Evolutionary conservation across 805 yeast genomes (phyloP).

Genomic region (Teunomyces aglyptinius): DNA sequence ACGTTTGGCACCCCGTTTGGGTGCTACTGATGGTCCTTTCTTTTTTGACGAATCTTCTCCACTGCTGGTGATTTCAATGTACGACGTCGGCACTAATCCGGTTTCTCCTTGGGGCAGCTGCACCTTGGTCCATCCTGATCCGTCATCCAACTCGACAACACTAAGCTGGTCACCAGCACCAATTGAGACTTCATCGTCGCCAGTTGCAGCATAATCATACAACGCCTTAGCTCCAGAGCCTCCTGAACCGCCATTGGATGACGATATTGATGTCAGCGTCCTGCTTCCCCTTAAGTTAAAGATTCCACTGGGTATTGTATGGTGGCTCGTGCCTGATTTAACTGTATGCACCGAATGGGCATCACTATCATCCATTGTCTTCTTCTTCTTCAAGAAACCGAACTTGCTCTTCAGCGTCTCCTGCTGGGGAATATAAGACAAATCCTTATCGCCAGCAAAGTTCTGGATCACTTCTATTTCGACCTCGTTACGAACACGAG

Average conservation of each 20-base stretch:
- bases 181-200: slow-evolving; percentile 71
- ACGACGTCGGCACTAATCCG: slow-evolving; percentile 87
- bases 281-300: slow-evolving; percentile 35
- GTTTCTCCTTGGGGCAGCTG: slow-evolving; percentile 37
- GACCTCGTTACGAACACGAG: slow-evolving; percentile 74
- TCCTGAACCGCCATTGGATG: slow-evolving; percentile 9
- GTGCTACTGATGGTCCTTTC: slow-evolving; percentile 79
- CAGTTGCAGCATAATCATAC: slow-evolving; percentile 64
- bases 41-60: slow-evolving; percentile 27
- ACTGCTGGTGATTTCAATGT: slow-evolving; percentile 48
- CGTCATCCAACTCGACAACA: slow-evolving; percentile 71
- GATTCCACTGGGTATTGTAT: slow-evolving; percentile 30
- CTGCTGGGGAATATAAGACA: slow-evolving; percentile 53
- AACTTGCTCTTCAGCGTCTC: slow-evolving; percentile 55
- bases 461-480: slow-evolving; percentile 87
- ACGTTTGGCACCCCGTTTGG: slow-evolving; percentile 68
- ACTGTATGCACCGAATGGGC: slow-evolving; percentile 35
- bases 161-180: slow-evolving; percentile 58
- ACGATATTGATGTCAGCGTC: slow-evolving; percentile 23
- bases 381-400: slow-evolving; percentile 47
- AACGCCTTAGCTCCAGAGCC: slow-evolving; percentile 47
- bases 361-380: slow-evolving; percentile 16
- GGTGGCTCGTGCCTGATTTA: slow-evolving; percentile 26
- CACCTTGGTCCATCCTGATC: slow-evolving; percentile 89
- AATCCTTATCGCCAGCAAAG: slow-evolving; percentile 74